Evolutionary conservation across 2,329 filamentous ascomycete species (phyloP).

Genomic region (Diaporthe longicolla): DNA sequence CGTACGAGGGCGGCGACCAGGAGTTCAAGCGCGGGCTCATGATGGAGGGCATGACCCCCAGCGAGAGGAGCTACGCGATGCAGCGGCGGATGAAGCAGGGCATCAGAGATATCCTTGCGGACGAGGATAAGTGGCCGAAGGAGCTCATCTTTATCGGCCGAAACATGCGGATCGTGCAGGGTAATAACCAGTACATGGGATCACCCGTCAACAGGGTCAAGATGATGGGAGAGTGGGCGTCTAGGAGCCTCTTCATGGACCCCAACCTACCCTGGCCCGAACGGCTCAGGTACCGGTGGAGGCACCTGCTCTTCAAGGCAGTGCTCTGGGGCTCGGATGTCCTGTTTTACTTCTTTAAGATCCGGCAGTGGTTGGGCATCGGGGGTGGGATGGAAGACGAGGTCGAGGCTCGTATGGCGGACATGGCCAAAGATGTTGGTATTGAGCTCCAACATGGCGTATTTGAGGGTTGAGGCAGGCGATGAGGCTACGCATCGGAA

Average conservation of each 20-base stretch:
- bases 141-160: conserved; percentile 93
- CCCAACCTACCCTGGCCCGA: conserved; percentile 73
- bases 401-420: conserved; percentile 88
- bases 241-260: conserved; percentile 83
- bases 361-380: conserved; percentile 81
- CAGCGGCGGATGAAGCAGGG: conserved; percentile 85
- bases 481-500: background rate
- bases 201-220: conserved; percentile 94
- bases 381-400: conserved; percentile 95
- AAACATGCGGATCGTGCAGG: conserved; percentile 93
- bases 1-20: conserved; percentile 88
- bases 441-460: conserved; percentile 90
- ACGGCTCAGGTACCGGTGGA: conserved; percentile 77
- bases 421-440: conserved; percentile 91
- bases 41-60: conserved; percentile 68
- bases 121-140: conserved; percentile 90
- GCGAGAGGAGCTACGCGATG: conserved; percentile 90
- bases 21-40: conserved; percentile 76
- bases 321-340: conserved; percentile 84
- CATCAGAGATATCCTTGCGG: conserved; percentile 78
- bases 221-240: conserved; percentile 93
- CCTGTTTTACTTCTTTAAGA: conserved; percentile 84
- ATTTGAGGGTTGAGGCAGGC: conserved; percentile 79
- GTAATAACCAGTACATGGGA: conserved; percentile 91
- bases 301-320: conserved; percentile 85